Evolutionary conservation across 2,329 filamentous ascomycete genomes (phyloP).

Genomic region (Verticillium klebahnii): DNA sequence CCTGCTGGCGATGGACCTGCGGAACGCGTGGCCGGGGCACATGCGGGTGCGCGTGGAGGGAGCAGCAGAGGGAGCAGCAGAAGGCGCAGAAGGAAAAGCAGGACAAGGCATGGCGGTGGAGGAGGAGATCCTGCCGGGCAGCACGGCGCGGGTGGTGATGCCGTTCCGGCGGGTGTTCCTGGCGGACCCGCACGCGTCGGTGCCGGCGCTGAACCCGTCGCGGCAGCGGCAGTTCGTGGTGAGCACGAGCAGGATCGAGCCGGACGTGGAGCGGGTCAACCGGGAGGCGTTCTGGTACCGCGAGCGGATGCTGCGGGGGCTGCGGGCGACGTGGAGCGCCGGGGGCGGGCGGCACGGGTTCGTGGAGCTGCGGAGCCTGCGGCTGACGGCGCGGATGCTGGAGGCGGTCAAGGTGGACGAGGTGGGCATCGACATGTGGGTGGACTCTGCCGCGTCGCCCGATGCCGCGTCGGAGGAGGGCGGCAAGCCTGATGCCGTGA

Average conservation of each 20-base stretch:
- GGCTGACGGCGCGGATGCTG: slow-evolving; percentile 73
- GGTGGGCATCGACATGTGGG: slow-evolving; percentile 60
- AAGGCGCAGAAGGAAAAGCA: slow-evolving; percentile 18
- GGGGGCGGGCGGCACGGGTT: slow-evolving; percentile 53
- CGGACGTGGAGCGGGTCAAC: slow-evolving; percentile 71
- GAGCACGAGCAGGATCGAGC: slow-evolving; percentile 71
- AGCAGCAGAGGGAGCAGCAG: not conserved
- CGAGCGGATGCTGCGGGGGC: slow-evolving; percentile 67
- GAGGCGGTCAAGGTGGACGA: slow-evolving; percentile 80
- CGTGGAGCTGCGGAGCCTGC: slow-evolving; percentile 72
- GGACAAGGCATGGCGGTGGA: slow-evolving; percentile 40
- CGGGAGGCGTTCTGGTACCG: slow-evolving; percentile 91
- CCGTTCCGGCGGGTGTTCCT: slow-evolving; percentile 73
- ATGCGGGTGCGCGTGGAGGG: slow-evolving; percentile 62
- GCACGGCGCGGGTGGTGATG: slow-evolving; percentile 70
- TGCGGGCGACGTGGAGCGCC: slow-evolving; percentile 69
- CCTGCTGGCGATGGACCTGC: slow-evolving; percentile 74
- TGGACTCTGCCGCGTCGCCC: slow-evolving; percentile 28
- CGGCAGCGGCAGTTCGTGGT: slow-evolving; percentile 92
- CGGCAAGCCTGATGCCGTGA: no score
- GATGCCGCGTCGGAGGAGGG: not conserved
- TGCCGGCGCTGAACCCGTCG: slow-evolving; percentile 75
- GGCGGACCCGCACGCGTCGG: slow-evolving; percentile 68
- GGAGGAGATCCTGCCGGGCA: slow-evolving; percentile 59
- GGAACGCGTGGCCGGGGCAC: slow-evolving; percentile 84